Evolutionary conservation across 139 green algal genomes (phyloP), one percentile per base, ranked within the genome.

Genomic region (Parachlorella kessleri): DNA sequence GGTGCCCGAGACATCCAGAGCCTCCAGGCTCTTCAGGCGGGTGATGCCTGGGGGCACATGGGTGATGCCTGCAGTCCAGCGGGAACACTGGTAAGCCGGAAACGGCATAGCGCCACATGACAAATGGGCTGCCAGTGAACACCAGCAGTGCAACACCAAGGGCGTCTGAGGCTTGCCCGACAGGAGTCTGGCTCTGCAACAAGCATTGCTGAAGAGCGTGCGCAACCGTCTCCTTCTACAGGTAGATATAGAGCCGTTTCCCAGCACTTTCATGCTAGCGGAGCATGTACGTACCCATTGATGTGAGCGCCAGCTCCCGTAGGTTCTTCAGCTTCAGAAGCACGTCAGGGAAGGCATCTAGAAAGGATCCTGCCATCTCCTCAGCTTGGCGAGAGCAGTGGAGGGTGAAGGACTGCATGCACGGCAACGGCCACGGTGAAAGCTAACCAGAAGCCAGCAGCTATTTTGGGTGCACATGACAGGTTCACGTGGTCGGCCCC

Each of bases 1-100:
- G 66, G 64, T 74, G 30, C 75, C 75, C 3, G 23, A 42, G n/a
- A 75, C 26, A 40, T 81, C 75, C 42, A 81, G 75, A 66, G 39
- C 32, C 14, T 6, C 37, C 48, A 81, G 66, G 32, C 14, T 4
- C 66, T 81, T 81, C 32, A 81, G 66, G 65, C 55, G 67, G 35
- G 75, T 75, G 66, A 81, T 40, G 42, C 66, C 66, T 1, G 53
- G 36, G 3, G 75, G 75, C 35, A 81, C 37, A 33, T 28, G n/a
- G 35, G 66, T 70, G 23, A 81, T 35, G 37, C 75, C 75, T 81
- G 66, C 36, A 66, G 30, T 63, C n/a, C n/a, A n/a, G n/a, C n/a
- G n/a, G n/a, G n/a, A n/a, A n/a, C n/a, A 24, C 32, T 67, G 32
- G n/a, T 7, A n/a, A n/a, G 64, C 24, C 24, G 14, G 33, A 71